Evolutionary conservation across 2,329 filamentous ascomycete genomes (phyloP).

Genomic region (Colletotrichum sp.): DNA sequence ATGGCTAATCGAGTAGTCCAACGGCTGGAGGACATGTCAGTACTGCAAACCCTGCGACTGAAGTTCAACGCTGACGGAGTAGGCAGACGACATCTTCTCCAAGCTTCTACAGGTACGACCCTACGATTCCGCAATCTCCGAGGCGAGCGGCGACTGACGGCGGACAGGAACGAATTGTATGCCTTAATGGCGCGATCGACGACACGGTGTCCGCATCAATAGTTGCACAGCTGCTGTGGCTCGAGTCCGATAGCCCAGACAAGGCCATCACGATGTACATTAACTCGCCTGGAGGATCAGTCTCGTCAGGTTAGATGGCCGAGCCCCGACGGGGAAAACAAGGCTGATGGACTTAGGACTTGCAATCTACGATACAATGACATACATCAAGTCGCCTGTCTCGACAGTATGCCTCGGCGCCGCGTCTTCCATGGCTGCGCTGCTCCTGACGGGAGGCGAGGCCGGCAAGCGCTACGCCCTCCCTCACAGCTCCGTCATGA

Average conservation of each 20-base stretch:
- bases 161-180: slow-evolving; percentile 85
- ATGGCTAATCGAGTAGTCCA: slow-evolving; percentile 58
- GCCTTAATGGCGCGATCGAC: slow-evolving; percentile 90
- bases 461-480: slow-evolving; percentile 86
- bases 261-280: slow-evolving; percentile 98
- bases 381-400: slow-evolving; percentile 91
- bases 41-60: slow-evolving; percentile 24
- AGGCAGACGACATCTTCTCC: slow-evolving; percentile 79
- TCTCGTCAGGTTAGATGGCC: slow-evolving; percentile 64
- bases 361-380: slow-evolving; percentile 99
- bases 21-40: slow-evolving; percentile 80
- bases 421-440: slow-evolving; percentile 92
- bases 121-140: not conserved
- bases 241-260: slow-evolving; percentile 94
- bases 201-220: slow-evolving; percentile 91
- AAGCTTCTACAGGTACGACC: slow-evolving; percentile 72
- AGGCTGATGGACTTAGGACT: slow-evolving; percentile 48
- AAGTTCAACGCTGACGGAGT: slow-evolving; percentile 22
- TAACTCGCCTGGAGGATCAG: slow-evolving; percentile 92
- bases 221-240: slow-evolving; percentile 94
- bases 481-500: slow-evolving; percentile 95
- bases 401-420: slow-evolving; percentile 95
- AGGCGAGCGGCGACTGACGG: slow-evolving; percentile 23
- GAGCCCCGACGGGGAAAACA: not conserved
- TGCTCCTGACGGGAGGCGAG: slow-evolving; percentile 86